Conservation (phyloP, 2,329 filamentous ascomycete genomes). For the Fusarium concolor region DNA sequence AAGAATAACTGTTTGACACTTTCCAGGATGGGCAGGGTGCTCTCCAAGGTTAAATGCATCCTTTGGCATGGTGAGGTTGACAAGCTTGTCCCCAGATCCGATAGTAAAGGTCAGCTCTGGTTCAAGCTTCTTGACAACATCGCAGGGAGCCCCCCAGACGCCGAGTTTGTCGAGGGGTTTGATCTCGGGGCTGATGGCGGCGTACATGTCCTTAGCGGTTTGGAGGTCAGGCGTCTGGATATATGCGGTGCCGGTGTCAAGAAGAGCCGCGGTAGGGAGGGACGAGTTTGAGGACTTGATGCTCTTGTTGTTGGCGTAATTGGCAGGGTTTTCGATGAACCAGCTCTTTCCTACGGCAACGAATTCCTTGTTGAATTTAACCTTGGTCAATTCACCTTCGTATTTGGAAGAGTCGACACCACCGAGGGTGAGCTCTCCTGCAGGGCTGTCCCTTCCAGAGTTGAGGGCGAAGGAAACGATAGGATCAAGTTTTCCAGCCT, state of each 20-base stretch:
- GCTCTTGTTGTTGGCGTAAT: background rate
- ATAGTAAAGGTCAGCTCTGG: background rate
- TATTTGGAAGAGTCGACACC: background rate
- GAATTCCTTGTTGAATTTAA: background rate
- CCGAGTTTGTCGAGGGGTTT: background rate
- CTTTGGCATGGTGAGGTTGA: background rate
- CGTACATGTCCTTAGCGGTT: background rate
- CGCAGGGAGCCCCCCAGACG: background rate
- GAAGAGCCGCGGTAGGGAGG: background rate
- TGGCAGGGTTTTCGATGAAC: background rate
- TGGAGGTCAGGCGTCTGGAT: background rate
- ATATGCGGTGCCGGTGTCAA: background rate
- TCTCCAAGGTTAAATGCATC: background rate
- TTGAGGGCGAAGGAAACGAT: background rate
- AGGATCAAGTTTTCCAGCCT: background rate
- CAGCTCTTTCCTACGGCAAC: background rate
- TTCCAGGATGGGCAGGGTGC: conserved; percentile 4
- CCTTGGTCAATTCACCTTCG: background rate
- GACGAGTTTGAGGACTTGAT: background rate
- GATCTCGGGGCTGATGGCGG: background rate
- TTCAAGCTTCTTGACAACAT: background rate
- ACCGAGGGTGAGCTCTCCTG: background rate
- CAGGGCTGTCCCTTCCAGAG: background rate
- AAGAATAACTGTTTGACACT: conserved; percentile 51
- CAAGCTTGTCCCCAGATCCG: background rate